Evolutionary conservation across 2,329 filamentous ascomycete species (phyloP).

Genomic region (Fusarium siculi): DNA sequence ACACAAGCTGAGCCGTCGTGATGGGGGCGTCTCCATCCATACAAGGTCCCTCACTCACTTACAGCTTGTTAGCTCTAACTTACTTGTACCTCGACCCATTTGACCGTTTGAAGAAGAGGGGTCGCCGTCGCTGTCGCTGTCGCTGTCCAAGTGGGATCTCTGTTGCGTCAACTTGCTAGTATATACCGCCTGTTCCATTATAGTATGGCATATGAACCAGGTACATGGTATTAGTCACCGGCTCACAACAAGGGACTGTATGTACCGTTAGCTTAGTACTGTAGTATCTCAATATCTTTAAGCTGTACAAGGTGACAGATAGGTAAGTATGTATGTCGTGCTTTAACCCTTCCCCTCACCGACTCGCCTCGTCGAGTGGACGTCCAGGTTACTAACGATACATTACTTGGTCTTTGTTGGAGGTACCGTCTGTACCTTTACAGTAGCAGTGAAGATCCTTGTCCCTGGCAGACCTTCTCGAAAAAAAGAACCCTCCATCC

Average conservation of each 20-base stretch:
- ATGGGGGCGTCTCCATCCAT: not conserved
- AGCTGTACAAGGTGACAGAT: not conserved
- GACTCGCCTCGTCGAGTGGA: slow-evolving; percentile 28
- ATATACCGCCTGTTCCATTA: slow-evolving; percentile 3
- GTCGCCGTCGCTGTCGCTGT: not conserved
- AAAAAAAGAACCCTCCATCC: slow-evolving; percentile 35
- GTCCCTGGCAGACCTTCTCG: slow-evolving; percentile 30
- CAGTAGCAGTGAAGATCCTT: slow-evolving; percentile 17
- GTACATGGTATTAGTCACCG: not conserved
- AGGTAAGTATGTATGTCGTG: not conserved
- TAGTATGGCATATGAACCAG: not conserved
- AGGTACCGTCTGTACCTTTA: not conserved
- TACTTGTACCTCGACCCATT: not conserved
- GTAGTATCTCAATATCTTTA: not conserved
- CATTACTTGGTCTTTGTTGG: not conserved
- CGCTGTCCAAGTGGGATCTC: not conserved
- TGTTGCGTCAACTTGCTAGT: not conserved
- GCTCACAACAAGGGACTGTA: not conserved
- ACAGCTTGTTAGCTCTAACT: not conserved
- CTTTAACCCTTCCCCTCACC: slow-evolving; percentile 23
- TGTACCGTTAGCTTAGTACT: not conserved
- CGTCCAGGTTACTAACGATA: not conserved
- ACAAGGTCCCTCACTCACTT: not conserved
- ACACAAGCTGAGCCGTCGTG: slow-evolving; percentile 9
- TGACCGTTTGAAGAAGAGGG: slow-evolving; percentile 4